Conservation (phyloP, 129 eudicot genomes). For the Arctium minus region DNA sequence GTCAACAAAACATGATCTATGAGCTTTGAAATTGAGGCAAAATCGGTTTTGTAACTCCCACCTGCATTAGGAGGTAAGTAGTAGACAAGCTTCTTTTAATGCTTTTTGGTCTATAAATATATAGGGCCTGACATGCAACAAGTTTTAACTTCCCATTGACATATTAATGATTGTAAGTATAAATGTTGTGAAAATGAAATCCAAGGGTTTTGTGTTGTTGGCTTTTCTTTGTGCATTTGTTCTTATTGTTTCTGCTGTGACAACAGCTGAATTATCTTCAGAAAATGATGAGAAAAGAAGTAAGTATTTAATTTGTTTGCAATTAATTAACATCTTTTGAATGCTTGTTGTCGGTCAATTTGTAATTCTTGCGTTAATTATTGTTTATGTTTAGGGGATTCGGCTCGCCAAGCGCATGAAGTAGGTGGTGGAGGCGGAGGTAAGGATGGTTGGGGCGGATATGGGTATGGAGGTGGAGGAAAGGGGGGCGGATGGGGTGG, state of each 20-base stretch:
- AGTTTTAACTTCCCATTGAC: not conserved
- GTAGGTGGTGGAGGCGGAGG: conserved; percentile 23
- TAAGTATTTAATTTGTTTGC: conserved; percentile 4
- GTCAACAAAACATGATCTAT: conserved; percentile 20
- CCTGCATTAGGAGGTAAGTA: conserved; percentile 23
- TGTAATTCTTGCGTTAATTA: no score
- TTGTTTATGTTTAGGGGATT: conserved; percentile 18
- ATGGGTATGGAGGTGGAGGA: conserved; percentile 28
- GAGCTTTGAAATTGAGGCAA: conserved; percentile 19
- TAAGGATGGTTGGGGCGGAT: conserved; percentile 17
- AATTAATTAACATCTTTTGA: conserved; percentile 11
- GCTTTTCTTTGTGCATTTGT: conserved; percentile 13
- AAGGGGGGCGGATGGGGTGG: conserved; percentile 32
- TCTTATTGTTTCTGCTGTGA: conserved; percentile 15
- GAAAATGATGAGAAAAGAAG: conserved; percentile 23
- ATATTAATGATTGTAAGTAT: conserved; percentile 1
- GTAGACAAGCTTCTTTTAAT: conserved; percentile 17
- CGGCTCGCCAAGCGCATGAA: not conserved
- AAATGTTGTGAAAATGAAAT: conserved; percentile 18
- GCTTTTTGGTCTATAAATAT: conserved; percentile 14
- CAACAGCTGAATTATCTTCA: not conserved
- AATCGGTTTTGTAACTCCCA: conserved; percentile 24
- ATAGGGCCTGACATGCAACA: not conserved
- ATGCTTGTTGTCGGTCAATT: not conserved
- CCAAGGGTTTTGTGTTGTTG: conserved; percentile 15